phyloP scores from a whole-genome alignment of 2,329 filamentous ascomycete species.

The Fusarium graminum region DNA sequence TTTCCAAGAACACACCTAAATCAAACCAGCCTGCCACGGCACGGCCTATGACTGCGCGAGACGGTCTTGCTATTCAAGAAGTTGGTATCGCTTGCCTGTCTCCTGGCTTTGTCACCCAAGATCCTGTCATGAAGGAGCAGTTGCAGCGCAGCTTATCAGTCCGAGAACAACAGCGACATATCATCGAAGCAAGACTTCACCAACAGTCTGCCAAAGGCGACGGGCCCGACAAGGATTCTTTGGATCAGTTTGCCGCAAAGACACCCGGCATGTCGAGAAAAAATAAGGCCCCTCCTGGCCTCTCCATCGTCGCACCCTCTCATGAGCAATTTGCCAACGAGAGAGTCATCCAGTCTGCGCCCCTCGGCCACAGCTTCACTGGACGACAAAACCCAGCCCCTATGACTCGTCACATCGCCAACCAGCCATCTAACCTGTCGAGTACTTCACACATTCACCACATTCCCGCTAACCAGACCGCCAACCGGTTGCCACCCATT shows the following conservation, averaged over 20 bases:
- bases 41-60: conserved; percentile 82
- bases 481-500: conserved; percentile 92
- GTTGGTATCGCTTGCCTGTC: conserved; percentile 95
- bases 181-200: conserved; percentile 92
- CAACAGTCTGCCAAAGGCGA: conserved; percentile 87
- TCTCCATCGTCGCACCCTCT: conserved; percentile 95
- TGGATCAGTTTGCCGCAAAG: conserved; percentile 68
- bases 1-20: conserved; percentile 73
- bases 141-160: conserved; percentile 94
- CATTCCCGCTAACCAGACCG: conserved; percentile 86
- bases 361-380: conserved; percentile 94
- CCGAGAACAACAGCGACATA: conserved; percentile 90
- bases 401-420: conserved; percentile 80
- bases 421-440: conserved; percentile 84
- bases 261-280: conserved; percentile 80
- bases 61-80: conserved; percentile 87
- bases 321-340: conserved; percentile 94
- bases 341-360: conserved; percentile 95
- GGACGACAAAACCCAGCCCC: conserved; percentile 85
- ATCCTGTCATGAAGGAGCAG: conserved; percentile 96
- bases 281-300: conserved; percentile 85
- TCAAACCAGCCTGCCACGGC: conserved; percentile 70
- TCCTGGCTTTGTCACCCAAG: conserved; percentile 94
- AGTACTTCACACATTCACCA: conserved; percentile 93
- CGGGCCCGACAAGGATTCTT: conserved; percentile 69